Conservation (phyloP, 306 rosid species). For the Boehmeria nivea region DNA sequence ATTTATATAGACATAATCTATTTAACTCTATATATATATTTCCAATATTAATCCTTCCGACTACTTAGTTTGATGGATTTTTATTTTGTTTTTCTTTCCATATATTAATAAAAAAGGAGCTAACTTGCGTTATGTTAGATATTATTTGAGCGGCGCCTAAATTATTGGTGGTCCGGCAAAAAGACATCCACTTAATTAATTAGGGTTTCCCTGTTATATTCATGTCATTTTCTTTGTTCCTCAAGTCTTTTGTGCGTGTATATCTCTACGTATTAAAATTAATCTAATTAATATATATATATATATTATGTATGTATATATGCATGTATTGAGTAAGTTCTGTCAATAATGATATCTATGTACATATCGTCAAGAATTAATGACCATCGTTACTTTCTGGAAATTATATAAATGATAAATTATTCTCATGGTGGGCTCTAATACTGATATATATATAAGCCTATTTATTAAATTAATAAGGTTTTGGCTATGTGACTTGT, state of each 20-base stretch:
- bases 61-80: constrained; percentile 15
- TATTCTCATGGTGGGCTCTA: constrained; percentile 2
- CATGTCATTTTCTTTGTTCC: constrained; percentile 20
- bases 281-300: too few relatives aligned
- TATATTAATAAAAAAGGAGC: not conserved
- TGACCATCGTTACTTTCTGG: not conserved
- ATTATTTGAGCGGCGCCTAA: constrained; percentile 27
- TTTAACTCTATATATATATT: too few relatives aligned
- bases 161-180: constrained; percentile 39
- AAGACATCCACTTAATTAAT: constrained; percentile 6
- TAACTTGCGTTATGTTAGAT: constrained; percentile 18
- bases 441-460: not conserved
- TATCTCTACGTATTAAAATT: too few relatives aligned
- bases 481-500: too few relatives aligned
- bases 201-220: constrained; percentile 14
- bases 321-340: too few relatives aligned
- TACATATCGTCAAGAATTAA: not conserved
- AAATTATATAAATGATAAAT: not conserved
- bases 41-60: too few relatives aligned
- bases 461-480: too few relatives aligned
- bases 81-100: not conserved
- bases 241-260: too few relatives aligned
- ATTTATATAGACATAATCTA: too few relatives aligned
- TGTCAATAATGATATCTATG: too few relatives aligned
- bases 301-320: too few relatives aligned